These are phyloP conservation scores for Globisporangium ultimum DNA, from an alignment of 352 stramenopile species.

Conservation along the genomic window DNA sequence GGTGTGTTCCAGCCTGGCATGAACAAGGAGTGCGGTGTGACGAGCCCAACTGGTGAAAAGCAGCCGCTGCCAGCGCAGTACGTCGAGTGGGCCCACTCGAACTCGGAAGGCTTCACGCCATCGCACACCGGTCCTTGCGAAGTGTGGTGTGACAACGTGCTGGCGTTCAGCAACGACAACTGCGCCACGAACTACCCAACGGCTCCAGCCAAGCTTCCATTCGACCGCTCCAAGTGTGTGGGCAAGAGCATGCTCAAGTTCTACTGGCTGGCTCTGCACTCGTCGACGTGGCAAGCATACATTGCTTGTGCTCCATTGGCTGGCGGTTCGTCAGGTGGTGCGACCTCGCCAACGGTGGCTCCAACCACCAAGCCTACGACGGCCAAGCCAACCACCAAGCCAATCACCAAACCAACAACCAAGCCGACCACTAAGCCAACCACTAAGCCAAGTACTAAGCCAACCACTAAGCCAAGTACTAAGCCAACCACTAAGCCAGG, in stretches of 20 bases:
- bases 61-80: slow-evolving; percentile 25
- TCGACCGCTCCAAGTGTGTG: slow-evolving; percentile 39
- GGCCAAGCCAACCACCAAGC: no score
- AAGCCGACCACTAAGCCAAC: no score
- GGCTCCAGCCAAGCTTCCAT: slow-evolving; percentile 31
- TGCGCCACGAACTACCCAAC: slow-evolving; percentile 33
- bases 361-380: no score
- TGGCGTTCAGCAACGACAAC: slow-evolving; percentile 46
- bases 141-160: slow-evolving; percentile 44
- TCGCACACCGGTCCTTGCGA: slow-evolving; percentile 48
- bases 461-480: no score
- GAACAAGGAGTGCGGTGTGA: slow-evolving; percentile 41
- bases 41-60: slow-evolving; percentile 33
- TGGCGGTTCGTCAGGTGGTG: slow-evolving; percentile 17
- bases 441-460: no score
- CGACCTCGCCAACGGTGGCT: neutral
- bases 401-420: no score
- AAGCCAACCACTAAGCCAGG: no score
- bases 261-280: slow-evolving; percentile 40
- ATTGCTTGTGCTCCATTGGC: slow-evolving; percentile 29
- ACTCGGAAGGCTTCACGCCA: slow-evolving; percentile 19
- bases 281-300: slow-evolving; percentile 27
- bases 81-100: slow-evolving; percentile 37
- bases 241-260: slow-evolving; percentile 30
- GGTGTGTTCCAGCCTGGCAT: slow-evolving; percentile 21